Base-by-base conservation (phyloP, 1,139 yeast species). In the Hyphopichia burtonii region DNA sequence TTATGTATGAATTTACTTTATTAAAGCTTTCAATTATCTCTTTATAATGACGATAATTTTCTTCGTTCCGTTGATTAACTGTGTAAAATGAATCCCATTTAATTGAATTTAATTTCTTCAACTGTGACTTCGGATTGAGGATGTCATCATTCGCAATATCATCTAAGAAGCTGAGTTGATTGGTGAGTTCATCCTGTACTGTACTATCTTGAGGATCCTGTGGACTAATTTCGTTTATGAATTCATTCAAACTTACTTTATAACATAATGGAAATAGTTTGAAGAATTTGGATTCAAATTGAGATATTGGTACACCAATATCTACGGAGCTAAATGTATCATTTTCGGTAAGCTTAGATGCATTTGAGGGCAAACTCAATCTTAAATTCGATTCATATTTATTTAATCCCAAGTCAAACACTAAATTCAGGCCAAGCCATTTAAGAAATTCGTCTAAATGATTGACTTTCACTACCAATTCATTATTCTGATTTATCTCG, bases 81-180 rank as follows among this genome's bases (percentile, higher is more conserved):
- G 43, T 33, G 28, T 54, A 44, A 16, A 70, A 51, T 0, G 72
- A 55, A 44, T 69, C 72, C 76, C 76, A 71, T 43, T 66, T 68
- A 10, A 68, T 47, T 0, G 55, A 25, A 25, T 56, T 60, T 33
- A 67, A 46, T 39, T 59, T 62, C 36, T 59, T 58, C 9, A 56
- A 43, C 31, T 61, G 62, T 1, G 63, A 53, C 17, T 55, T 58
- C 0, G 71, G 70, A 37, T 65, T 60, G 35, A 61, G 52, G 8
- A 62, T 49, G 19, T 57, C 58, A 36, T 62, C 68, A 39, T 58
- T 61, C 7, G 71, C 57, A 8, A 71, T 62, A 34, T 69, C 74
- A 36, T 69, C 74, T 46, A 72, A 58, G 45, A 72, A 72, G 40
- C 62, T 63, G 16, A 71, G 48, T 39, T 67, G 72, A 35, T 60